Percentiles rank a stretch among this genome's conserved stretches.
Conservation (phyloP, 441 rosid species). For the Croton setiger region DNA sequence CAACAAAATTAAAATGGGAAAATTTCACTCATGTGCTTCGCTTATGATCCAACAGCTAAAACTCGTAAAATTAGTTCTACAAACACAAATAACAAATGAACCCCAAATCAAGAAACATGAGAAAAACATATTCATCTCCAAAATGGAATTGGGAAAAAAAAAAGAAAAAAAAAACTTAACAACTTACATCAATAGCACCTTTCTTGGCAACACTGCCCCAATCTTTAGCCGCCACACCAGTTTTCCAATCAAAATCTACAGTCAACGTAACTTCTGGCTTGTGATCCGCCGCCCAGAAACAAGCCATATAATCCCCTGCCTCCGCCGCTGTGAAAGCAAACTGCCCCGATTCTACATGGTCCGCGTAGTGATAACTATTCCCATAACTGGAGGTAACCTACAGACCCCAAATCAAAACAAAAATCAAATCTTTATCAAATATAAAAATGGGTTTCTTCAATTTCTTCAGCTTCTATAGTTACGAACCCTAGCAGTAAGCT, state of each 20-base stretch:
- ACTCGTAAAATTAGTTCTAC: not conserved
- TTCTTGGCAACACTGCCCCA: slow-evolving; percentile 79
- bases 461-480: not conserved
- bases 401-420: not conserved
- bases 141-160: not conserved
- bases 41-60: not conserved
- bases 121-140: not conserved
- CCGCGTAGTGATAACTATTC: slow-evolving; percentile 48
- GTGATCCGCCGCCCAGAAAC: slow-evolving; percentile 56
- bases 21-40: not conserved
- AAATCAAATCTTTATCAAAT: not conserved
- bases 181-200: slow-evolving; percentile 67
- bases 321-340: slow-evolving; percentile 75
- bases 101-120: slow-evolving; percentile 8
- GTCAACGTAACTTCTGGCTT: slow-evolving; percentile 41
- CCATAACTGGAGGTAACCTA: slow-evolving; percentile 80
- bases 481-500: slow-evolving; percentile 55
- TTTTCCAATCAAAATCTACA: slow-evolving; percentile 78
- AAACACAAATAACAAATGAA: not conserved
- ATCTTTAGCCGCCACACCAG: slow-evolving; percentile 75
- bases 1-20: not conserved
- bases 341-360: slow-evolving; percentile 58
- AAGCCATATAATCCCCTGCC: slow-evolving; percentile 62
- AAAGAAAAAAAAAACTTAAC: not conserved
- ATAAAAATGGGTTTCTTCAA: not conserved